Evolutionary conservation across 139 green algal genomes (phyloP).

Genomic region (Tetradesmus lagerheimii): DNA sequence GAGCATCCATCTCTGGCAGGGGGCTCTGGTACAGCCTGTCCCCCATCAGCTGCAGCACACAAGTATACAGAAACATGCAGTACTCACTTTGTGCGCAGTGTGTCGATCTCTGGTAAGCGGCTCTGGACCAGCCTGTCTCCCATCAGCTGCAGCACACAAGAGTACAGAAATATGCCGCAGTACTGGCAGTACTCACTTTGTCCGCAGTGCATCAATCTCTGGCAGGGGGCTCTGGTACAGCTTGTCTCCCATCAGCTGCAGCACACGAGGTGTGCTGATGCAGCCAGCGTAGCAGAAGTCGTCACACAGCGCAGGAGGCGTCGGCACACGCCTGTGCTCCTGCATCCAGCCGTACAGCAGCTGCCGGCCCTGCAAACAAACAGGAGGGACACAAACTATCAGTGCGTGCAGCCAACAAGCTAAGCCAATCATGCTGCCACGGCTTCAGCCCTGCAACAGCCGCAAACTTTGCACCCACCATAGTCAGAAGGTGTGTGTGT

Average conservation of each 20-base stretch:
- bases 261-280: constrained; percentile 68
- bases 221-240: constrained; percentile 58
- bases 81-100: constrained; percentile 44
- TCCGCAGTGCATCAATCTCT: constrained; percentile 54
- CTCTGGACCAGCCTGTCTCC: constrained; percentile 59
- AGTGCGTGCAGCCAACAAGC: no score
- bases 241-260: constrained; percentile 56
- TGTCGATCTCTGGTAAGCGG: constrained; percentile 52
- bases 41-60: constrained; percentile 59
- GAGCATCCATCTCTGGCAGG: constrained; percentile 51
- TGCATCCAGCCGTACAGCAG: constrained; percentile 89
- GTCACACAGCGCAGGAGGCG: constrained; percentile 48
- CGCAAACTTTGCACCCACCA: no score
- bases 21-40: constrained; percentile 59
- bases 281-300: constrained; percentile 80
- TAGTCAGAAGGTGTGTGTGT: no score
- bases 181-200: constrained; percentile 30
- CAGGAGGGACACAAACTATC: no score
- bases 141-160: no score
- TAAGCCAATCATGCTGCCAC: no score
- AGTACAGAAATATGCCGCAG: no score
- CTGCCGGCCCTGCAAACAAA: constrained; percentile 66
- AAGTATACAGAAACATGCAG: not conserved
- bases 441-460: no score
- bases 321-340: constrained; percentile 70